These are phyloP conservation scores for Blastocystis hominis DNA, from an alignment of 352 stramenopile genomes.

Conservation along the genomic window DNA sequence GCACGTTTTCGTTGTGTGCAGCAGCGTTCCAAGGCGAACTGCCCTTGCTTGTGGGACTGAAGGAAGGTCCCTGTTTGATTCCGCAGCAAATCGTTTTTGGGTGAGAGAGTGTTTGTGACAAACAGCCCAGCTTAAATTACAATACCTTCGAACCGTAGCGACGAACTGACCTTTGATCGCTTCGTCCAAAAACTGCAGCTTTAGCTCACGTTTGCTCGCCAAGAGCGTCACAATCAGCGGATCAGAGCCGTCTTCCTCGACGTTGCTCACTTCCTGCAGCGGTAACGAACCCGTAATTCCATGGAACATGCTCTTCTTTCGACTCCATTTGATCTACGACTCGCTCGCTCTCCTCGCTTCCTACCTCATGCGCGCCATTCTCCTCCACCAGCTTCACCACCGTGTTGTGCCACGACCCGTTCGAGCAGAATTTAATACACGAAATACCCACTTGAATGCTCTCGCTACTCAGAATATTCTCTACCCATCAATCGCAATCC, in stretches of 20 bases:
- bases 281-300: neutral
- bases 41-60: neutral
- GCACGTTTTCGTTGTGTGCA: neutral
- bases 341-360: neutral
- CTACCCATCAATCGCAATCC: neutral
- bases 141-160: neutral
- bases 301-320: constrained; percentile 4
- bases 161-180: neutral
- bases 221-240: neutral
- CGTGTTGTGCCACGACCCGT: neutral
- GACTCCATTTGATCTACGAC: constrained; percentile 16
- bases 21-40: neutral
- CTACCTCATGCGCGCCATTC: neutral
- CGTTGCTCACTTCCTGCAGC: neutral
- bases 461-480: neutral
- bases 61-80: neutral
- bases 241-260: neutral
- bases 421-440: constrained; percentile 17
- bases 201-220: neutral
- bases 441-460: neutral
- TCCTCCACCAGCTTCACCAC: constrained; percentile 20
- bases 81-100: neutral
- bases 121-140: neutral
- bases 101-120: neutral
- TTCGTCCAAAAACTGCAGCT: neutral